Percentiles rank a stretch among this genome's conserved stretches.
These are phyloP conservation scores for Begonia fuchsioides DNA, from an alignment of 306 rosid species.

Conservation along the genomic window DNA sequence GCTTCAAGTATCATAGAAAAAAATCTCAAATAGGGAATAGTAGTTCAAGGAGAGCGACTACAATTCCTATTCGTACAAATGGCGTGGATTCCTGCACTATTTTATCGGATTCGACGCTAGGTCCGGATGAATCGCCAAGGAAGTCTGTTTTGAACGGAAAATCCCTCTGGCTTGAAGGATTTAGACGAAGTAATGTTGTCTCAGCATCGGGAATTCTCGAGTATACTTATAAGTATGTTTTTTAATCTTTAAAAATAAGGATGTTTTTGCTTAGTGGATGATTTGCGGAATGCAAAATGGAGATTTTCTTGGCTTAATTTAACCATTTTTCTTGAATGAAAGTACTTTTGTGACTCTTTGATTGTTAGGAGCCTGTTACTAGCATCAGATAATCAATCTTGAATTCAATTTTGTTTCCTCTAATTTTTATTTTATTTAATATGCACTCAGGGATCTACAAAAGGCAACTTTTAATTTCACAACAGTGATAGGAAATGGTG, in stretches of 20 bases:
- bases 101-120: conserved; percentile 78
- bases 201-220: conserved; percentile 88
- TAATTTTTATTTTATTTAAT: conserved; percentile 2
- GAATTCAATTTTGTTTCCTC: too few species aligned
- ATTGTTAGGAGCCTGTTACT: too few species aligned
- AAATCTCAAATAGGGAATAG: conserved; percentile 89
- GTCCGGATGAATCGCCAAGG: conserved; percentile 77
- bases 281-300: too few species aligned
- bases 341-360: too few species aligned
- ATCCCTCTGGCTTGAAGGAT: conserved; percentile 75
- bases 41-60: conserved; percentile 81
- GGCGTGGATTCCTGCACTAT: conserved; percentile 73
- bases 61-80: conserved; percentile 73
- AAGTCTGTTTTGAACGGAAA: conserved; percentile 49
- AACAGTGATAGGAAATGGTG: conserved; percentile 91
- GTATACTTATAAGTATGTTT: conserved; percentile 74
- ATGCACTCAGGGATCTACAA: conserved; percentile 67
- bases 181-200: conserved; percentile 56
- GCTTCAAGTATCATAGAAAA: conserved; percentile 70
- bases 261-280: too few species aligned
- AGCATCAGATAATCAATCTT: too few species aligned
- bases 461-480: conserved; percentile 89
- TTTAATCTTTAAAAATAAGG: too few species aligned
- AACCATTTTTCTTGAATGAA: too few species aligned
- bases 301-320: too few species aligned